Conservation (phyloP, 176 grass and related monocot genomes). For the Bothriochloa decipiens region DNA sequence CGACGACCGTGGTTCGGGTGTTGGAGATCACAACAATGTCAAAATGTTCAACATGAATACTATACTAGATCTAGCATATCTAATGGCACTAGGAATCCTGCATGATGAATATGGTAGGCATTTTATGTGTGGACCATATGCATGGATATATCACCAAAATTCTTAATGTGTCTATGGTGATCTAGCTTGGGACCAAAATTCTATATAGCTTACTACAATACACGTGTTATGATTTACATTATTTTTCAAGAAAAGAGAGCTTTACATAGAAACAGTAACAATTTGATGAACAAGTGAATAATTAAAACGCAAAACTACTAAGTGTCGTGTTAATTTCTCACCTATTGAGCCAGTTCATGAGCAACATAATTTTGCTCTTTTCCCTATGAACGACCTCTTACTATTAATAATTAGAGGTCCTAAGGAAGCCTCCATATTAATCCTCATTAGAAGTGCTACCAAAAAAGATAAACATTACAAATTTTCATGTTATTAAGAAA, state of each 20-base stretch:
- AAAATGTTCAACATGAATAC: slow-evolving; percentile 17
- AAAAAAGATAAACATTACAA: too few species aligned
- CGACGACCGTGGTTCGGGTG: not conserved
- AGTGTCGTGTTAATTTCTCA: too few species aligned
- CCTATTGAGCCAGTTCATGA: too few species aligned
- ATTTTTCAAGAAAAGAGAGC: not conserved
- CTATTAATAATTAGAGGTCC: too few species aligned
- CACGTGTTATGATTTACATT: not conserved
- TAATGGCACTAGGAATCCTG: not conserved
- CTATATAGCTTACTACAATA: not conserved
- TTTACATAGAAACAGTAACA: not conserved
- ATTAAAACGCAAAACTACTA: too few species aligned
- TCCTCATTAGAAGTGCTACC: too few species aligned
- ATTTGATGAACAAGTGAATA: too few species aligned
- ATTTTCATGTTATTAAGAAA: too few species aligned
- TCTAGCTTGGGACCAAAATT: slow-evolving; percentile 4
- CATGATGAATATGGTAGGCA: not conserved
- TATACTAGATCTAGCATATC: slow-evolving; percentile 32
- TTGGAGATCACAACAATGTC: not conserved
- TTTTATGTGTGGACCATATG: not conserved
- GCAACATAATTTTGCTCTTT: too few species aligned
- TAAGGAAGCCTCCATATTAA: too few species aligned
- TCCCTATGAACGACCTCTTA: too few species aligned
- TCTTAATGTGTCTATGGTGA: not conserved
- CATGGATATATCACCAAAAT: not conserved